A percentile compares a stretch with the other conserved stretches of the same genome.
Evolutionary conservation across 148 eudicot genomes (phyloP).

Genomic region (Rhododendron mucronatum): DNA sequence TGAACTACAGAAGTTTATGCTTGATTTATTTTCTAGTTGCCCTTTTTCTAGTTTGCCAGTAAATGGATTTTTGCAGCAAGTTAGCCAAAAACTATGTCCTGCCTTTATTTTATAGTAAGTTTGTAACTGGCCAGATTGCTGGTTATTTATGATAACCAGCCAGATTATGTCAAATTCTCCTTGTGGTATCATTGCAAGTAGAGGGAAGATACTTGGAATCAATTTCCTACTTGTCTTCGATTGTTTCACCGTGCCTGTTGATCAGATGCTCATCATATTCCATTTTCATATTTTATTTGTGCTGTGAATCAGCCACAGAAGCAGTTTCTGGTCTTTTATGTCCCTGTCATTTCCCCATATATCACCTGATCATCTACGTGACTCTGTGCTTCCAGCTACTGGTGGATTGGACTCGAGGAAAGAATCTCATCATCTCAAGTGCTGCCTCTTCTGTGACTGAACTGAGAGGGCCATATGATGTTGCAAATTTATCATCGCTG

Average conservation of each 20-base stretch:
- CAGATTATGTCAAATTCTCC: neutral
- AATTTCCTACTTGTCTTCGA: neutral
- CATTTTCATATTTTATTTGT: neutral
- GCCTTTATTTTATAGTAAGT: neutral
- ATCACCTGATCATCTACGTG: neutral
- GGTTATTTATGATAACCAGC: neutral
- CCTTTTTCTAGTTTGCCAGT: neutral
- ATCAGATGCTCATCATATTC: neutral
- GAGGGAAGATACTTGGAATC: neutral
- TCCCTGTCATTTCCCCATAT: neutral
- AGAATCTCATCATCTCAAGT: slow-evolving; percentile 72
- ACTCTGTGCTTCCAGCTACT: slow-evolving; percentile 41
- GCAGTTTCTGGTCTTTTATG: neutral
- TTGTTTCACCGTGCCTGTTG: neutral
- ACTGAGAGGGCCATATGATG: slow-evolving; percentile 91
- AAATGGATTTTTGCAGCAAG: neutral
- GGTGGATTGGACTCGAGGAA: slow-evolving; percentile 93
- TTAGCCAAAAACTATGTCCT: neutral
- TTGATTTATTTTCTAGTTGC: neutral
- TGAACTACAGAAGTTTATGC: neutral
- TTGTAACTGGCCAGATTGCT: neutral
- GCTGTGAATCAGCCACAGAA: neutral
- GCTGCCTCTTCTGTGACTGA: slow-evolving; percentile 77
- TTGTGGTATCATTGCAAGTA: neutral
- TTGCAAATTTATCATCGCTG: slow-evolving; percentile 59